phyloP scores from a whole-genome alignment of 2,329 filamentous ascomycete species.

The Aspergillus oerlinghausenensis region DNA sequence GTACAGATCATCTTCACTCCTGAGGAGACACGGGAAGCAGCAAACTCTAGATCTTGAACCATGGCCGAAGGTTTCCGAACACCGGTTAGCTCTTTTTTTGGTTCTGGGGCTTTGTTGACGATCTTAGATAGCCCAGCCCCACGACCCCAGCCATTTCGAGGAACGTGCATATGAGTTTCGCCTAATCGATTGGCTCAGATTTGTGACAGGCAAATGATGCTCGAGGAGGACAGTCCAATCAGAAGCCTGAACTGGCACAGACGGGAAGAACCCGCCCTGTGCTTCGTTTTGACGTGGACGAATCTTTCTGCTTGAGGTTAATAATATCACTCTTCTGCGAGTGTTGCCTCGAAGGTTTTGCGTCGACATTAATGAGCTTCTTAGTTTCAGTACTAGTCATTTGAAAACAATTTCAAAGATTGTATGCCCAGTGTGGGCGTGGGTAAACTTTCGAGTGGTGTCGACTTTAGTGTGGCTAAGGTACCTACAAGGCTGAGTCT shows the following conservation, averaged over 20 bases:
- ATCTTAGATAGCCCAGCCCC: neutral
- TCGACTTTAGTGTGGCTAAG: neutral
- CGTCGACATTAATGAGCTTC: neutral
- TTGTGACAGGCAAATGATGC: neutral
- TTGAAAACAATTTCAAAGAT: neutral
- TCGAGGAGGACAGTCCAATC: neutral
- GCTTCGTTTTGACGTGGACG: neutral
- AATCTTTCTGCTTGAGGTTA: neutral
- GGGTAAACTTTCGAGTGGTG: neutral
- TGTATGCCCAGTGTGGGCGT: neutral
- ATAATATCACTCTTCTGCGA: neutral
- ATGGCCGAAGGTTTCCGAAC: neutral
- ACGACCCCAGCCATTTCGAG: neutral
- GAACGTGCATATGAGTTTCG: neutral
- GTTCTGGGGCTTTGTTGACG: neutral
- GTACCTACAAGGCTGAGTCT: neutral
- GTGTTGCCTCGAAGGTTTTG: neutral
- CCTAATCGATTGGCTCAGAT: neutral
- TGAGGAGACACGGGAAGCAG: neutral
- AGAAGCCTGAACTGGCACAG: neutral
- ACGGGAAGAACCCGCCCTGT: neutral
- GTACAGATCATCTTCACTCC: neutral
- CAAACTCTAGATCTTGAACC: neutral
- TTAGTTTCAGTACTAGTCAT: neutral
- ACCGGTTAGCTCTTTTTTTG: neutral